phyloP scores from a whole-genome alignment of 2,329 filamentous ascomycete species.

The Venturia carpophila region DNA sequence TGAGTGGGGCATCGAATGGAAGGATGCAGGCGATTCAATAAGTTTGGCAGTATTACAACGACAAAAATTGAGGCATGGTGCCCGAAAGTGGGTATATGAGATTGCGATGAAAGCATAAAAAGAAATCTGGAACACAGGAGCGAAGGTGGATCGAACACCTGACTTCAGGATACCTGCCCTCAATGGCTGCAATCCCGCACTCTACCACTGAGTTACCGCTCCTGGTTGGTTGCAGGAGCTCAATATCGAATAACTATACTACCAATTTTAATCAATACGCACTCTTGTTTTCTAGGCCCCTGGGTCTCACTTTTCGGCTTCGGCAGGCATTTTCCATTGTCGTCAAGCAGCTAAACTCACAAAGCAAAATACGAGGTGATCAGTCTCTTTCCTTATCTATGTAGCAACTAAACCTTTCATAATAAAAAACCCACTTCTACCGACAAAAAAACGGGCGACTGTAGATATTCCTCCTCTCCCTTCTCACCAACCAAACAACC shows the following conservation, averaged over 20 bases:
- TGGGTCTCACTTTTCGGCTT: too few relatives aligned
- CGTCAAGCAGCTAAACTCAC: too few relatives aligned
- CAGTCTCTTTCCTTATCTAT: not conserved
- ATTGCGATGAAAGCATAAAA: too few relatives aligned
- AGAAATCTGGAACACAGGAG: not conserved
- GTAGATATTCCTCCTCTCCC: not conserved
- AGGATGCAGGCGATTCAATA: too few relatives aligned
- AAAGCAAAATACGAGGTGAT: not conserved
- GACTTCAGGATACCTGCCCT: not conserved
- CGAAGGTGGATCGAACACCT: constrained; percentile 2
- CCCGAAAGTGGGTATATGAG: too few relatives aligned
- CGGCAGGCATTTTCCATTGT: too few relatives aligned
- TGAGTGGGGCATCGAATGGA: too few relatives aligned
- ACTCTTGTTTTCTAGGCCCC: too few relatives aligned
- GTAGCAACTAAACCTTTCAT: not conserved
- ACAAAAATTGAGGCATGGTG: too few relatives aligned
- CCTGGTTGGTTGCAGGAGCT: not conserved
- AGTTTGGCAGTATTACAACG: too few relatives aligned
- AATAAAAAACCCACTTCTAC: not conserved
- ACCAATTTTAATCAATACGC: too few relatives aligned
- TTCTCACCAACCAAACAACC: not conserved
- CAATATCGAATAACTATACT: not conserved
- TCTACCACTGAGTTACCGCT: constrained; percentile 9
- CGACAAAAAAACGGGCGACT: not conserved
- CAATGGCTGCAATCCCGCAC: not conserved